Evolutionary conservation across 306 rosid species (phyloP).

Genomic region (Alnus glutinosa): DNA sequence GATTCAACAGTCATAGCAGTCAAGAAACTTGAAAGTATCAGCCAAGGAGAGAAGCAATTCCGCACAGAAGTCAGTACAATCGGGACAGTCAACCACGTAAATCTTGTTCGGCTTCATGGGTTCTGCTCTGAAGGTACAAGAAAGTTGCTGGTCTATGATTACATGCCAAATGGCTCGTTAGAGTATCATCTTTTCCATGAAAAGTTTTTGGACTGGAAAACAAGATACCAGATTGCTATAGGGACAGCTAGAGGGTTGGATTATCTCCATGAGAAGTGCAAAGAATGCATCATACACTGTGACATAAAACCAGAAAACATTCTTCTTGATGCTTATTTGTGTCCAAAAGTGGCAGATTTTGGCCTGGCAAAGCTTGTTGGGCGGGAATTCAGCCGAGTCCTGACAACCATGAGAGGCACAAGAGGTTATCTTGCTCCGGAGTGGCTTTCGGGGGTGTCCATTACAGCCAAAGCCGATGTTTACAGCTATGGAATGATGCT

Average conservation of each 20-base stretch:
- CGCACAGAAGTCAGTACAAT: conserved; percentile 20
- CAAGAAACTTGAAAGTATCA: conserved; percentile 30
- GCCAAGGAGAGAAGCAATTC: conserved; percentile 33
- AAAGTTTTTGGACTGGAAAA: conserved; percentile 24
- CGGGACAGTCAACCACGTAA: conserved; percentile 31
- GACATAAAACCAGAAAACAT: conserved; percentile 73
- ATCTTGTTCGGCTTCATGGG: conserved; percentile 25
- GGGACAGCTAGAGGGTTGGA: conserved; percentile 57
- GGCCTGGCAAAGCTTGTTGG: conserved; percentile 61
- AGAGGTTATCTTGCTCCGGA: conserved; percentile 74
- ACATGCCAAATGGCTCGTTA: conserved; percentile 27
- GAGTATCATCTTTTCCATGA: conserved; percentile 20
- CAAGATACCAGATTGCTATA: conserved; percentile 36
- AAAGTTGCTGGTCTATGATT: conserved; percentile 18
- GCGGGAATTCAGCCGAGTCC: conserved; percentile 48
- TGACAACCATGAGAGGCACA: conserved; percentile 69
- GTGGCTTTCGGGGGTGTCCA: conserved; percentile 57
- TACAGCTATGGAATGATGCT: conserved; percentile 61
- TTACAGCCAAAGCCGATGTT: conserved; percentile 53
- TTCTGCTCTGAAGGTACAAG: conserved; percentile 11
- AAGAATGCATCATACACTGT: conserved; percentile 61
- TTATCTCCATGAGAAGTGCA: conserved; percentile 61
- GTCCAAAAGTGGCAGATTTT: conserved; percentile 58
- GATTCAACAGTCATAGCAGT: conserved; percentile 29
- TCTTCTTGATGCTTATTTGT: conserved; percentile 43